Evolutionary conservation across 495 filamentous ascomycete species (phyloP).

Genomic region (Penicillium flavigenum): DNA sequence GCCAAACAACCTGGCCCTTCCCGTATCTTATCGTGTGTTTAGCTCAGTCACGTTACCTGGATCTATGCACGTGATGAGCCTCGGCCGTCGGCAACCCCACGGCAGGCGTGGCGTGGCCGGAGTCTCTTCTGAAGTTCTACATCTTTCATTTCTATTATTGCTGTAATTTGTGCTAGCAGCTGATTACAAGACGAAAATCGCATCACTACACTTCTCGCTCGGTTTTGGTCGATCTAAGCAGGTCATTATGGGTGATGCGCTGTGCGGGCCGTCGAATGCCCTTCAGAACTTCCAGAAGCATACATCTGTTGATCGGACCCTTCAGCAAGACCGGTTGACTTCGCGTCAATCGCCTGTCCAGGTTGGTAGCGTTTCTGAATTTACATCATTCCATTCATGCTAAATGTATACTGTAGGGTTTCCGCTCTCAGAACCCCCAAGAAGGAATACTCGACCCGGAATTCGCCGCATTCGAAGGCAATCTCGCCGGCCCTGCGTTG

Average conservation of each 20-base stretch:
- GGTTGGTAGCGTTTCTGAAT: constrained; percentile 35
- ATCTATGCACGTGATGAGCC: constrained; percentile 26
- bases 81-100: constrained; percentile 33
- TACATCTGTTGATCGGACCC: constrained; percentile 68
- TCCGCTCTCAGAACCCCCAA: constrained; percentile 57
- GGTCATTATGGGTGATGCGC: constrained; percentile 68
- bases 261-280: constrained; percentile 89
- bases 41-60: constrained; percentile 23
- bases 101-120: constrained; percentile 10
- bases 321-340: constrained; percentile 79
- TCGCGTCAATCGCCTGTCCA: constrained; percentile 54
- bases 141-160: background rate
- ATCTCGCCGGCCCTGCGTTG: constrained; percentile 32
- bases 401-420: constrained; percentile 48
- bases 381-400: background rate
- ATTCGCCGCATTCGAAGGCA: constrained; percentile 70
- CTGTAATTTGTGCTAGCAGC: background rate
- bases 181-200: background rate
- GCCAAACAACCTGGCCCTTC: constrained; percentile 38
- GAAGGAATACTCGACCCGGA: constrained; percentile 62
- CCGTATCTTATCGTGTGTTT: constrained; percentile 40
- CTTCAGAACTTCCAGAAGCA: constrained; percentile 85
- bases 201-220: background rate
- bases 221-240: background rate
- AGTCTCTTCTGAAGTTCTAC: background rate